These are phyloP conservation scores for Candida cerambycidarum DNA, from an alignment of 805 yeast genomes.

Conservation along the genomic window DNA sequence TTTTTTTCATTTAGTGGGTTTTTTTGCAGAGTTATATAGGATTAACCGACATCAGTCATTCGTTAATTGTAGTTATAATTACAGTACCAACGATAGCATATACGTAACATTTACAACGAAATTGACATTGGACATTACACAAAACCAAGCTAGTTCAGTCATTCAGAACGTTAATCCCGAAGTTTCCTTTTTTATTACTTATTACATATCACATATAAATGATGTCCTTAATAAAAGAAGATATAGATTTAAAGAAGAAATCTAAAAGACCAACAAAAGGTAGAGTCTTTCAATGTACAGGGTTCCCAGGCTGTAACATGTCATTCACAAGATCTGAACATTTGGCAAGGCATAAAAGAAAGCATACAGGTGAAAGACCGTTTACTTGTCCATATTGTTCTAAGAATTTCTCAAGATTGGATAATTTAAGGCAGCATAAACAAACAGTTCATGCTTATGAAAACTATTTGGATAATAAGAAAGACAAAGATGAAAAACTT, in stretches of 20 bases:
- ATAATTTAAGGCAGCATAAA: slow-evolving; percentile 86
- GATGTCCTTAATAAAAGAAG: slow-evolving; percentile 5
- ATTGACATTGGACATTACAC: no score
- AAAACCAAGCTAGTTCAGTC: no score
- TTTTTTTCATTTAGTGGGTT: no score
- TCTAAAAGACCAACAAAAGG: slow-evolving; percentile 49
- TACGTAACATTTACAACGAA: no score
- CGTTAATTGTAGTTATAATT: no score
- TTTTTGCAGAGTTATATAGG: no score
- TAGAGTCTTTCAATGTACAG: slow-evolving; percentile 78
- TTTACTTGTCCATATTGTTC: slow-evolving; percentile 82
- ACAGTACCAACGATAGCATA: no score
- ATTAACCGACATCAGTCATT: no score
- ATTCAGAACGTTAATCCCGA: no score
- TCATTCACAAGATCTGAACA: slow-evolving; percentile 90
- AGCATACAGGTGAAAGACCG: slow-evolving; percentile 94
- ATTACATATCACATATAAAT: no score
- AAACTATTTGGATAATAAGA: slow-evolving; percentile 19
- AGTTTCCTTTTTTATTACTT: no score
- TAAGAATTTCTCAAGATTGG: slow-evolving; percentile 77
- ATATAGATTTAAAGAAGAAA: slow-evolving; percentile 7
- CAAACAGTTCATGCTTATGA: slow-evolving; percentile 63
- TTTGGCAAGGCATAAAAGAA: slow-evolving; percentile 85
- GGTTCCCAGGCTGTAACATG: slow-evolving; percentile 85
- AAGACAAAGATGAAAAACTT: slow-evolving; percentile 12